Percentiles rank a stretch among this genome's conserved stretches.
These are phyloP conservation scores for Mytilinidion resinicola DNA, from an alignment of 495 filamentous ascomycete species.

Conservation along the genomic window DNA sequence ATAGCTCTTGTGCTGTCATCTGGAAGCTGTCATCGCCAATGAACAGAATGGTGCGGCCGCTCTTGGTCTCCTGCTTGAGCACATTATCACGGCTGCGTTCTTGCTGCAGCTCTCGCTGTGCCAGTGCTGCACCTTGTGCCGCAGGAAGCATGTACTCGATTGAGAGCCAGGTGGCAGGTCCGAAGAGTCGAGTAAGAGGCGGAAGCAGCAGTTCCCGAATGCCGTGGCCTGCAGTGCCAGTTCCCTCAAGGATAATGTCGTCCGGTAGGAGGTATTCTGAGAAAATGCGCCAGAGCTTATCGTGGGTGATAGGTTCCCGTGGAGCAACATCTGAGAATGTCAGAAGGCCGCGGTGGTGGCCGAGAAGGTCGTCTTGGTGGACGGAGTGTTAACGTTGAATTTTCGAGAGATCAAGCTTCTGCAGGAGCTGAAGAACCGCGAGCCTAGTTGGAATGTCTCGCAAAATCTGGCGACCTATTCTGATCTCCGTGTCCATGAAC, in stretches of 20 bases:
- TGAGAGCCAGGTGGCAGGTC: slow-evolving; percentile 38
- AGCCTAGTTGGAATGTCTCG: neutral
- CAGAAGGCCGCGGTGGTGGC: neutral
- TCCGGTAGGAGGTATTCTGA: slow-evolving; percentile 4
- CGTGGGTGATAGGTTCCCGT: neutral
- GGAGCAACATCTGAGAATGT: no score
- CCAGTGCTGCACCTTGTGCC: slow-evolving; percentile 39
- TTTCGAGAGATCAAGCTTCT: no score
- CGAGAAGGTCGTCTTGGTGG: neutral
- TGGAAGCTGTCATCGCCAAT: slow-evolving; percentile 81
- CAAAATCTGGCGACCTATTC: neutral
- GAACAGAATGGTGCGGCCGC: slow-evolving; percentile 53
- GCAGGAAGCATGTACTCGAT: slow-evolving; percentile 45
- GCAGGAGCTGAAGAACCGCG: neutral
- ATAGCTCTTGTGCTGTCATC: slow-evolving; percentile 72
- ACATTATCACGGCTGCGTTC: slow-evolving; percentile 10
- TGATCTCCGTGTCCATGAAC: neutral
- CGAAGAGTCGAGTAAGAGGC: slow-evolving; percentile 23
- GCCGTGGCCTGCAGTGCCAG: slow-evolving; percentile 11
- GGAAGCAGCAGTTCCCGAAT: neutral
- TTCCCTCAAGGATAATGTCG: slow-evolving; percentile 14
- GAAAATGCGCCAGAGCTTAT: no score
- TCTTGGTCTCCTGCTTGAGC: no score
- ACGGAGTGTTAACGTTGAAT: neutral
- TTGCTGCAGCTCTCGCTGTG: slow-evolving; percentile 31